These are phyloP conservation scores for Coemansia sp. DNA, from an alignment of 192 early-diverging fungal genomes.

Conservation along the genomic window DNA sequence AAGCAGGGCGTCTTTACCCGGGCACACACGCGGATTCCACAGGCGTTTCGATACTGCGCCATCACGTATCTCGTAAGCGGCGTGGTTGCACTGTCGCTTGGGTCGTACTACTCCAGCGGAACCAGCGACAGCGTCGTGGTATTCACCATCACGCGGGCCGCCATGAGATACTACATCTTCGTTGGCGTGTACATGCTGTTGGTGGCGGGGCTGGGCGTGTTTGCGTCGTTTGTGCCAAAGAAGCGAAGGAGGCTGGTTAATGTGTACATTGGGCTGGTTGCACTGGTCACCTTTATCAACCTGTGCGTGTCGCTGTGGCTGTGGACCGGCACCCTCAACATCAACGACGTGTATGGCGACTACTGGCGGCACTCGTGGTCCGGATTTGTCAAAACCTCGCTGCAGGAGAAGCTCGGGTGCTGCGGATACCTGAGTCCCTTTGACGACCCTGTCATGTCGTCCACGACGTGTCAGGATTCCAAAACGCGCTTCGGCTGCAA, in stretches of 20 bases:
- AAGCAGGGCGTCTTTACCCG: not conserved
- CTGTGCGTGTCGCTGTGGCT: slow-evolving; percentile 31
- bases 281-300: slow-evolving; percentile 20
- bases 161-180: slow-evolving; percentile 32
- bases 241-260: slow-evolving; percentile 28
- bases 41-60: slow-evolving; percentile 12
- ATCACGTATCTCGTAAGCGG: slow-evolving; percentile 16
- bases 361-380: slow-evolving; percentile 37
- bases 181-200: slow-evolving; percentile 29
- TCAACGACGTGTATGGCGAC: slow-evolving; percentile 20
- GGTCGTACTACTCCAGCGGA: slow-evolving; percentile 28
- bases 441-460: slow-evolving; percentile 25
- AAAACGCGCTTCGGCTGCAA: slow-evolving; percentile 33
- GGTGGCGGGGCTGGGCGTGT: slow-evolving; percentile 20
- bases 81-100: slow-evolving; percentile 21
- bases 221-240: slow-evolving; percentile 33
- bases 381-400: slow-evolving; percentile 27
- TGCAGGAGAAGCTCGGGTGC: slow-evolving; percentile 30
- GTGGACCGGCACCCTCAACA: slow-evolving; percentile 45
- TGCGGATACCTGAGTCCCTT: slow-evolving; percentile 40
- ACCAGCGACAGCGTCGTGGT: slow-evolving; percentile 19
- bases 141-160: slow-evolving; percentile 17
- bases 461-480: slow-evolving; percentile 18
- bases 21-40: not conserved
- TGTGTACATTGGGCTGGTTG: slow-evolving; percentile 15